Base-by-base conservation (phyloP, 2,329 filamentous ascomycete species). In the Fusarium sp. region DNA sequence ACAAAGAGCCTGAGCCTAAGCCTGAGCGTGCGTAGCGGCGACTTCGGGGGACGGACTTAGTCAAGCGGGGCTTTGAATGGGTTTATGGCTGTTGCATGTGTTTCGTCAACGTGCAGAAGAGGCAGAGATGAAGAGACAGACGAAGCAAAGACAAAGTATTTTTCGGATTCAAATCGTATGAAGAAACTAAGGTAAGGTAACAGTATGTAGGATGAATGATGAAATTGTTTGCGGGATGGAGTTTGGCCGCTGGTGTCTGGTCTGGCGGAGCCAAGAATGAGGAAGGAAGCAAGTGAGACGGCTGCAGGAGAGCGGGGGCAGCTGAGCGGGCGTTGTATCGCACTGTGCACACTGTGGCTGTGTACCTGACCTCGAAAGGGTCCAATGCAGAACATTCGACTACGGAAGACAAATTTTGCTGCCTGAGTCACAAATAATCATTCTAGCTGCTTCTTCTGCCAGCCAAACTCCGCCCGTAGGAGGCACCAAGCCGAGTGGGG, bases 391-490 rank as follows among this genome's bases (percentile, higher is more conserved):
- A 39, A 33, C 58, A 35, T 45, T 44, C 0, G 9, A 54, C 22
- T 7, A 17, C n/a, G 17, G n/a, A 37, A 17, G 17, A 26, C 52
- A 65, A 65, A 65, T 43, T 58, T 77, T 75, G 75, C 71, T 78
- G 77, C 77, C 77, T 79, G 75, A 78, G 77, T 78, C 75, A 77
- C 65, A 73, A 72, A 74, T 56, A 67, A 52, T 52, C 50, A 52
- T 75, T 76, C 75, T 76, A 75, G 75, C 66, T 66, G 67, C 46
- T 76, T 74, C 71, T 69, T 56, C 52, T 26, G 60, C 56, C 46
- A 48, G 55, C 59, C 59, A 44, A 43, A 61, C 44, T 54, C 59
- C 43, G 43, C 35, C 65, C 45, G 50, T 35, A 56, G 65, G 37
- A 52, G 65, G 39, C 33, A 65, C 47, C 24, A 50, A 22, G 14